These are phyloP conservation scores for Leishmania tropica DNA, from an alignment of 208 protist genomes.

Conservation along the genomic window DNA sequence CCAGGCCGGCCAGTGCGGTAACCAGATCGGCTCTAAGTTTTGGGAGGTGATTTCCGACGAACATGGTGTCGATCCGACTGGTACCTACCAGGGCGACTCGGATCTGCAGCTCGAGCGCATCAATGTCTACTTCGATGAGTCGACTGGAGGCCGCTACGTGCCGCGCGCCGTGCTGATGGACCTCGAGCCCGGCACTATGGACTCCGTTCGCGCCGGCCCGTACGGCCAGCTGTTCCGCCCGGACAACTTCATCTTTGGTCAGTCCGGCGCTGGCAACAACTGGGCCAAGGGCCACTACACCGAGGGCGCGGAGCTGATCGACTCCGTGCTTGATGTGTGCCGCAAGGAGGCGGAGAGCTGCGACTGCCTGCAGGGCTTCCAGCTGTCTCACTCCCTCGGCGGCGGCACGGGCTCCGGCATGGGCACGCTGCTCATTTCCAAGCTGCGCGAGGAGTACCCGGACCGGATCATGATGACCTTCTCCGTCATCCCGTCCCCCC, in stretches of 20 bases:
- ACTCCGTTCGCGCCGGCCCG: constrained; percentile 94
- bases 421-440: constrained; percentile 98
- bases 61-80: constrained; percentile 93
- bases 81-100: constrained; percentile 87
- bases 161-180: constrained; percentile 82
- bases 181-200: constrained; percentile 97
- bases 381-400: constrained; percentile 98
- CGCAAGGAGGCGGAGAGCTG: constrained; percentile 98
- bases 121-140: constrained; percentile 99
- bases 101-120: constrained; percentile 98
- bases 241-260: constrained; percentile 99
- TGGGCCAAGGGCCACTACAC: constrained; percentile 99
- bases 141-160: constrained; percentile 66
- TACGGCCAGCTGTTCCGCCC: constrained; percentile 94
- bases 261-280: constrained; percentile 98
- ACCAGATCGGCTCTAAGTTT: constrained; percentile 86
- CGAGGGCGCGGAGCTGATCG: constrained; percentile 98
- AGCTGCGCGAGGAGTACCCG: constrained; percentile 97
- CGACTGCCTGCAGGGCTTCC: constrained; percentile 99
- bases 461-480: constrained; percentile 99
- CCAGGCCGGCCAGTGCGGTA: constrained; percentile 80
- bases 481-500: constrained; percentile 98
- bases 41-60: constrained; percentile 83
- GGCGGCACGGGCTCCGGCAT: constrained; percentile 98
- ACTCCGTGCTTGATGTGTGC: constrained; percentile 97